Base-by-base conservation (phyloP, 768 basidiomycete species). In the Macrolepiota albuminosa region DNA sequence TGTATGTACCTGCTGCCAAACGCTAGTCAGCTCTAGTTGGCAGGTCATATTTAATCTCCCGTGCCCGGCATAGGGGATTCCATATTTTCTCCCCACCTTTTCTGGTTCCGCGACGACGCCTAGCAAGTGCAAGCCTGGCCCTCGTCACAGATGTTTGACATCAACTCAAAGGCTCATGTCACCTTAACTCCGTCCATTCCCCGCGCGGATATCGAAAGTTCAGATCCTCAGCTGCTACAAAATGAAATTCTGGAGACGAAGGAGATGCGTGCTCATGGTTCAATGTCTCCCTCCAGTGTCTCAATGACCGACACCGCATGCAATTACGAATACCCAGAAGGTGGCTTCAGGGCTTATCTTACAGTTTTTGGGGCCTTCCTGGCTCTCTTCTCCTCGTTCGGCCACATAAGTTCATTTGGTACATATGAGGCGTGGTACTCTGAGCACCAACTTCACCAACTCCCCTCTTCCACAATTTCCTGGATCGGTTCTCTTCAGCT, bases 401-500 rank as follows among this genome's bases (percentile, higher is more conserved):
- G 88, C 9, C 85, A 84, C 64, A 82, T 89, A 75, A 86, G 78
- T 55, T 81, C 87, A 48, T 90, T 89, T 62, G 88, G 88, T 16
- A 86, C 85, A 45, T 90, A 84, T 68, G 85, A 88, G 68, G 71
- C 83, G 13, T 89, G 84, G 82, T 89, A 90, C 64, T 74, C 78
- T 10, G 71, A 70, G 14, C 83, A 90, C 68, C 84, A 89, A 68
- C 76, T 90, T 18, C 68, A 69, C 18, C 68, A 76, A 63, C 62
- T 79, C 39, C 71, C 82, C 14, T 73, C 83, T 14, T 84, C 83
- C 40, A 80, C 76, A 26, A 85, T 89, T 61, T 84, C 87, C 3
- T 88, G 87, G 84, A 87, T 89, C 63, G 87, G 87, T 6, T 84
- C 85, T 1, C 62, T 88, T 49, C 88, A 89, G 65, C 72, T 89